phyloP scores from a whole-genome alignment of 257 asterid genomes.

The Solanum pennellii region DNA sequence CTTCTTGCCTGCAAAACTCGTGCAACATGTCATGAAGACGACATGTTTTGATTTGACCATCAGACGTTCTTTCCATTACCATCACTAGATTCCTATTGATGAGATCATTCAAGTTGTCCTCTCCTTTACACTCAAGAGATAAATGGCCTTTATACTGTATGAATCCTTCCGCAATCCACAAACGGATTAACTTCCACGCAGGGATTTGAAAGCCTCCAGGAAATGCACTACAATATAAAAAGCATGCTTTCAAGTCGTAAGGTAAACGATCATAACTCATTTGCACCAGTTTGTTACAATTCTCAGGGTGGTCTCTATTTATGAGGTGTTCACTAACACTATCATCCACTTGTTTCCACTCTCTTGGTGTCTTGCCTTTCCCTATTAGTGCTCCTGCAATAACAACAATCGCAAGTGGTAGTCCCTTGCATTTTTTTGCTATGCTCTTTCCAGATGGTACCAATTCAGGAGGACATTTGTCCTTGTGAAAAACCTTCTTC shows the following conservation, averaged over 20 bases:
- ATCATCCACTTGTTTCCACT: conserved; percentile 16
- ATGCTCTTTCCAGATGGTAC: conserved; percentile 6
- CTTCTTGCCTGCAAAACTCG: conserved; percentile 24
- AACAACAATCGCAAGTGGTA: conserved; percentile 32
- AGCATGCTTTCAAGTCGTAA: conserved; percentile 25
- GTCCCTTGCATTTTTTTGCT: conserved; percentile 21
- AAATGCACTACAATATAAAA: conserved; percentile 36
- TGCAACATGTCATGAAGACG: conserved; percentile 26
- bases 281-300: conserved; percentile 8
- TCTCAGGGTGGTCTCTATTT: not conserved
- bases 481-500: conserved; percentile 20
- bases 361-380: not conserved
- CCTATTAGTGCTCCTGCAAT: conserved; percentile 11
- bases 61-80: conserved; percentile 9
- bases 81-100: conserved; percentile 36
- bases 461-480: conserved; percentile 6
- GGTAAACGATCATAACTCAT: conserved; percentile 38
- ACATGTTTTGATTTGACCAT: conserved; percentile 25
- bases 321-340: conserved; percentile 4
- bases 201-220: conserved; percentile 27
- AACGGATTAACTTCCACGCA: conserved; percentile 10
- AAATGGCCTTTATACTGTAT: conserved; percentile 2
- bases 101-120: conserved; percentile 23
- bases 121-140: conserved; percentile 32
- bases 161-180: conserved; percentile 55